phyloP scores from a whole-genome alignment of 1,284 basidiomycete species.

The Phylloporus gajari region DNA sequence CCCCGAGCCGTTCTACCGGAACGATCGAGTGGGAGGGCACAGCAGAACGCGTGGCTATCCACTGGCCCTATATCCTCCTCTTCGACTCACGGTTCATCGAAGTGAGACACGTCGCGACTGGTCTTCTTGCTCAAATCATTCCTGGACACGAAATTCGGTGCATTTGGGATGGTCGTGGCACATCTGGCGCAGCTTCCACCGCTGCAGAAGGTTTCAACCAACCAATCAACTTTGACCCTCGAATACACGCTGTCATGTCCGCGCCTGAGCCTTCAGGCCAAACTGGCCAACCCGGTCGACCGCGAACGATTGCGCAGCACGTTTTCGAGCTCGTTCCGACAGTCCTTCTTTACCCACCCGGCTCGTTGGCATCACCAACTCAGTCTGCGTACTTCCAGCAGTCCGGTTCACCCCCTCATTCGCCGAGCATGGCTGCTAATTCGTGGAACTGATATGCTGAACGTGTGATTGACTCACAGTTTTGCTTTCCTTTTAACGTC shows the following conservation, averaged over 20 bases:
- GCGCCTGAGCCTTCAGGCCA: conserved; percentile 55
- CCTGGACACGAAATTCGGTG: conserved; percentile 83
- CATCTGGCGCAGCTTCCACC: conserved; percentile 49
- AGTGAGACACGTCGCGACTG: conserved; percentile 86
- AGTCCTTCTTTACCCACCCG: conserved; percentile 73
- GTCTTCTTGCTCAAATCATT: conserved; percentile 90
- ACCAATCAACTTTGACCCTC: conserved; percentile 72
- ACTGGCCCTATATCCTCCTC: conserved; percentile 89
- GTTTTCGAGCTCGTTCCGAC: conserved; percentile 86
- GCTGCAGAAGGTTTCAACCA: conserved; percentile 45
- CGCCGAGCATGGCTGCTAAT: conserved; percentile 52
- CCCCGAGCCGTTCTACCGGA: conserved; percentile 76
- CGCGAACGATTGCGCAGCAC: conserved; percentile 69
- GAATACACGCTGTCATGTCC: conserved; percentile 81
- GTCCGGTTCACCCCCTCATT: conserved; percentile 69
- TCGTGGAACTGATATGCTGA: conserved; percentile 34
- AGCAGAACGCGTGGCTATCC: conserved; percentile 87
- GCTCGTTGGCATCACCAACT: conserved; percentile 70
- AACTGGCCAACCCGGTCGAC: conserved; percentile 48
- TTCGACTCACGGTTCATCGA: conserved; percentile 95
- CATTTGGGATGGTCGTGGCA: conserved; percentile 86
- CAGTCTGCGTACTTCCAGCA: conserved; percentile 70
- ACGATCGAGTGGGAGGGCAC: conserved; percentile 97
- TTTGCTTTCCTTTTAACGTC: background rate
- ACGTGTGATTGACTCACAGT: background rate